Conservation (phyloP, 768 basidiomycete genomes). For the Xerocomus brunneocitrinus region DNA sequence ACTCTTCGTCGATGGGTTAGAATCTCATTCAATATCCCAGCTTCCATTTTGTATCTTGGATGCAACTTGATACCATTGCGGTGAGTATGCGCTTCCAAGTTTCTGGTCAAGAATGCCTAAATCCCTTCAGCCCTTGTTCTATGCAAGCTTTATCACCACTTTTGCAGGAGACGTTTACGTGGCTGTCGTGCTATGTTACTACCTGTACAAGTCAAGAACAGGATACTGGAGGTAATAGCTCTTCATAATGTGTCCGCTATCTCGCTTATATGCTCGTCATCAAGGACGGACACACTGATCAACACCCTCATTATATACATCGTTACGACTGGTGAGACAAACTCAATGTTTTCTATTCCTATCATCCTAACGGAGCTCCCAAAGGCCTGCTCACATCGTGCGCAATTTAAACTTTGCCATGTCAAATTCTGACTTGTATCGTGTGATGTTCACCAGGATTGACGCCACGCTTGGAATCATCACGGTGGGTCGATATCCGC, state of each 20-base stretch:
- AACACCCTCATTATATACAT: constrained; percentile 46
- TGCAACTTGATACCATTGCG: neutral
- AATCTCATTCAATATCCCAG: neutral
- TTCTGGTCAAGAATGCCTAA: neutral
- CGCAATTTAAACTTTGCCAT: constrained; percentile 8
- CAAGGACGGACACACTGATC: constrained; percentile 50
- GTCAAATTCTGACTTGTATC: neutral
- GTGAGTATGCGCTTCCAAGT: neutral
- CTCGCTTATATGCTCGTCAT: neutral
- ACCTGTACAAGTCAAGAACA: constrained; percentile 45
- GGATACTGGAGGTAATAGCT: constrained; percentile 43
- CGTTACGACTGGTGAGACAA: constrained; percentile 48
- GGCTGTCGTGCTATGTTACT: constrained; percentile 44
- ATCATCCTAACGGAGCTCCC: constrained; percentile 7
- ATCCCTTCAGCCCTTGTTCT: constrained; percentile 42
- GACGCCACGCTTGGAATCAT: constrained; percentile 45
- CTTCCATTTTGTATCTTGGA: neutral
- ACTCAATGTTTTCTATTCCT: constrained; percentile 10
- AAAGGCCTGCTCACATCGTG: constrained; percentile 39
- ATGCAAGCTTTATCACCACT: constrained; percentile 46
- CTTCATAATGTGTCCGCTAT: neutral
- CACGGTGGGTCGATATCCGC: constrained; percentile 20
- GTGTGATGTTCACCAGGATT: constrained; percentile 31
- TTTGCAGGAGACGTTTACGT: constrained; percentile 51
- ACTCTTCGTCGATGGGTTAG: too few species aligned